Evolutionary conservation across 305 asterid genomes (phyloP).

Genomic region (Caryopteris hybrid): DNA sequence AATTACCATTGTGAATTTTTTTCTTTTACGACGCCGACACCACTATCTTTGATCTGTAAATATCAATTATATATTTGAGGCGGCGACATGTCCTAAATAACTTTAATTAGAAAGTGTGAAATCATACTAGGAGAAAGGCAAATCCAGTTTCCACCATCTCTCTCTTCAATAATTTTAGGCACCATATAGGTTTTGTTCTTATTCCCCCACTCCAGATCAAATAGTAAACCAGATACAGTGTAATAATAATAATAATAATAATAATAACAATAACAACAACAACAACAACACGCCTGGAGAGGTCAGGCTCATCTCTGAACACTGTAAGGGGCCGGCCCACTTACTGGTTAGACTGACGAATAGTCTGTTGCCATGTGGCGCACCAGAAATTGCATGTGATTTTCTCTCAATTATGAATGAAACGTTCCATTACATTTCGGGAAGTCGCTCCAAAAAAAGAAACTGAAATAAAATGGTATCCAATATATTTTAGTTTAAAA

Average conservation of each 20-base stretch:
- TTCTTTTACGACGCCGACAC: too few species aligned
- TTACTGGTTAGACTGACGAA: background rate
- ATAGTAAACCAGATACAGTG: background rate
- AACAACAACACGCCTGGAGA: background rate
- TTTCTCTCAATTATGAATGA: too few species aligned
- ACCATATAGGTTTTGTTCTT: background rate
- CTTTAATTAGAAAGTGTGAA: background rate
- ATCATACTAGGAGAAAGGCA: background rate
- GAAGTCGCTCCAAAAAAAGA: too few species aligned
- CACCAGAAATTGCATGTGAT: conserved; percentile 18
- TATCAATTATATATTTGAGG: background rate
- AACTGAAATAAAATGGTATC: too few species aligned
- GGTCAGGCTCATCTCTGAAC: background rate
- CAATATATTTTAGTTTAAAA: too few species aligned
- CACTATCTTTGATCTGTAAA: too few species aligned
- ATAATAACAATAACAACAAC: too few species aligned
- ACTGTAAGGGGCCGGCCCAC: background rate
- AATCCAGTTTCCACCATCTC: background rate
- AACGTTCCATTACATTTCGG: too few species aligned
- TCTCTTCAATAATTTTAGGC: too few species aligned
- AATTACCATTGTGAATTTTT: too few species aligned
- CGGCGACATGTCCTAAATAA: background rate
- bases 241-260: background rate
- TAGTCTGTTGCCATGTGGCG: background rate
- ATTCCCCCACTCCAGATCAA: background rate